Percentiles rank a stretch among this genome's conserved stretches.
Evolutionary conservation across 148 eudicot species (phyloP).

Genomic region (Heliamphora exappendiculata): DNA sequence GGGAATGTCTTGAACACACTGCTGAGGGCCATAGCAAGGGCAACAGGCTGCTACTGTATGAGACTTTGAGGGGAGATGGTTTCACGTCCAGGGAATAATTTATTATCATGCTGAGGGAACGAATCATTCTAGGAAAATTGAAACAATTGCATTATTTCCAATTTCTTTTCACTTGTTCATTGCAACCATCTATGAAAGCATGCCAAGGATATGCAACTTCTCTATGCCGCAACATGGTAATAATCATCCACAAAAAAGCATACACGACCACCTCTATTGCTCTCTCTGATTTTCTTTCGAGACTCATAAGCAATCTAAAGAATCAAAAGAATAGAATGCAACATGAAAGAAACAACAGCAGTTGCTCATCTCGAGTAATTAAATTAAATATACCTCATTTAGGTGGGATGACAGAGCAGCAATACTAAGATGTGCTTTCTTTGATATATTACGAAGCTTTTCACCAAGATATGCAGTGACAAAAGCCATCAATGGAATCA

Average conservation of each 20-base stretch:
- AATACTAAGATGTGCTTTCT: slow-evolving; percentile 58
- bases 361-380: background rate
- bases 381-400: slow-evolving; percentile 57
- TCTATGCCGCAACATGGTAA: background rate
- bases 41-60: background rate
- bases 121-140: background rate
- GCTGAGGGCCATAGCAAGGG: background rate
- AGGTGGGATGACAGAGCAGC: slow-evolving; percentile 84
- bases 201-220: background rate
- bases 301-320: no score
- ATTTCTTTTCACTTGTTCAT: background rate
- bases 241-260: background rate
- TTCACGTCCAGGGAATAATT: background rate
- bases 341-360: no score
- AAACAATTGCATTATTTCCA: background rate
- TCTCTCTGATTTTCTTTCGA: background rate
- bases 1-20: background rate
- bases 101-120: background rate
- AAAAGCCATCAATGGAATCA: slow-evolving; percentile 66
- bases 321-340: no score
- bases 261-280: background rate
- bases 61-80: background rate
- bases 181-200: background rate
- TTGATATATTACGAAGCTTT: slow-evolving; percentile 72
- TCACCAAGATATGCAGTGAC: slow-evolving; percentile 62